Evolutionary conservation across 2,329 filamentous ascomycete species (phyloP).

Genomic region (Aspergillus uvarum): DNA sequence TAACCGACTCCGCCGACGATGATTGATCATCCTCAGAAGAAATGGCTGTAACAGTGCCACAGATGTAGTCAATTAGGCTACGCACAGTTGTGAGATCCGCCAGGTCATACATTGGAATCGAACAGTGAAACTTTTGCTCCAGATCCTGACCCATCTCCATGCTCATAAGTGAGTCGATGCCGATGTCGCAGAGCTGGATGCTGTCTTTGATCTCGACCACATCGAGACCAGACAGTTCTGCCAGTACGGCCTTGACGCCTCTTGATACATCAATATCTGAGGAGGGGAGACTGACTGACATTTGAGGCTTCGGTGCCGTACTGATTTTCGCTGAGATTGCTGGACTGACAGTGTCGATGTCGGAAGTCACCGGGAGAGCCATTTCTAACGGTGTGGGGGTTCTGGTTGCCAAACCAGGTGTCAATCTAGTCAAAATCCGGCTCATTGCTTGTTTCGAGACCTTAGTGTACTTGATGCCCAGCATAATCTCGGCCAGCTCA

Average conservation of each 20-base stretch:
- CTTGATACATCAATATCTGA: neutral
- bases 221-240: constrained; percentile 5
- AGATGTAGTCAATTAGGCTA: constrained; percentile 27
- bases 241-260: neutral
- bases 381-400: neutral
- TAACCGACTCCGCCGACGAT: neutral
- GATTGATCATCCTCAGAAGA: neutral
- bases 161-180: constrained; percentile 33
- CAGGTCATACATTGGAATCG: constrained; percentile 25
- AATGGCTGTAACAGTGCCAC: too few species aligned
- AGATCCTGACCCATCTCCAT: constrained; percentile 50
- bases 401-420: neutral
- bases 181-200: constrained; percentile 38
- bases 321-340: neutral
- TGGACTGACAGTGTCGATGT: neutral
- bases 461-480: constrained; percentile 28
- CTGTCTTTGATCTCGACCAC: constrained; percentile 41
- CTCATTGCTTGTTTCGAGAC: constrained; percentile 21
- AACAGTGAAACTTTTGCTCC: constrained; percentile 37
- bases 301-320: neutral
- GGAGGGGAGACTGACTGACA: neutral
- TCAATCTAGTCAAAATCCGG: constrained; percentile 10
- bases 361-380: too few species aligned
- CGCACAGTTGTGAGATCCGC: constrained; percentile 29
- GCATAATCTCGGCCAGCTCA: constrained; percentile 24